Base-by-base conservation (phyloP, 768 basidiomycete species). In the Leccinellum luteum region DNA sequence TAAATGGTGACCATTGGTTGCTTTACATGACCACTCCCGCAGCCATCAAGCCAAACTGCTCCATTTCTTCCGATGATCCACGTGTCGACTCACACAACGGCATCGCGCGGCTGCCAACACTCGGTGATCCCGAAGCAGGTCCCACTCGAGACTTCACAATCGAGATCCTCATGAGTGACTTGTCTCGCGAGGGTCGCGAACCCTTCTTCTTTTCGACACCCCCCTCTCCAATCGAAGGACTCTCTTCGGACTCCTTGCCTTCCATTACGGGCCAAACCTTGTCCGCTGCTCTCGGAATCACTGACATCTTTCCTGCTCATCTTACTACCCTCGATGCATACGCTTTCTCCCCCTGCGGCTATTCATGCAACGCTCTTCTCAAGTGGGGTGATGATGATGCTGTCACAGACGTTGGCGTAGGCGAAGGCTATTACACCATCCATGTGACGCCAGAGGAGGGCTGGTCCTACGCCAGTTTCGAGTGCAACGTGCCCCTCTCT, bases 1-100 rank as follows among this genome's bases (percentile, higher is more conserved):
- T 96, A 73, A 99, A 99, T 73, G 92, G 96, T 49, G 94, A 98
- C 73, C 97, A 99, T 75, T 99, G 97, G 97, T 75, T 98, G 48
- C 85, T 98, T 41, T 99, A 98, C 76, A 81, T 98, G 64, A 94
- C 93, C 19, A 80, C 77, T 1, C 88, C 91, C 14, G 68, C 72
- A 30, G 74, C 76, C 45, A 19, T 54, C 44, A 60, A 62, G 32
- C 66, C 69, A 51, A 63, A 70, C 55, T 8, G 66, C 63, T 62
- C 63, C 51, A 19, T 54, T 61, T 44, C 66, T 51, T 41, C 62
- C 56, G 51, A 60, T 57, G 61, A 52, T 60, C 55, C 58, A 51
- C 61, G 62, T 59, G 55, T 58, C 57, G 55, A 57, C 34, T 49
- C 62, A 54, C 60, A 52, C 8, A 50, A 55, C 41, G 63, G 35